Evolutionary conservation across 306 rosid species (phyloP), one percentile per base, ranked within the genome.

Genomic region (Luffa aegyptiaca): DNA sequence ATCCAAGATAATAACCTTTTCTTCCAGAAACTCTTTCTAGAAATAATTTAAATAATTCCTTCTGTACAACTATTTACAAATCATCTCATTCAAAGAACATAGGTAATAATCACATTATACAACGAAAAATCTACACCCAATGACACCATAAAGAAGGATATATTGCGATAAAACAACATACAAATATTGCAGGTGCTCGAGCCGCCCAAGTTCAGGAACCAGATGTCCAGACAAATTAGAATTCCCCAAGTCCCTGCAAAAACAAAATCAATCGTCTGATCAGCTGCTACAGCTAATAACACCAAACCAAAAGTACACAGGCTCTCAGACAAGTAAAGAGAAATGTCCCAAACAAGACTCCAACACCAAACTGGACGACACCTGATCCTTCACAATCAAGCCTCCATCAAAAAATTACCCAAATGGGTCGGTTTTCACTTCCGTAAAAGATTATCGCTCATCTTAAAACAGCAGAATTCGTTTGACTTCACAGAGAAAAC

Each of bases 191-290:
- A 94, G 88, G 84, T 88, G 89, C 87, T 94, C 93, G 5, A 94
- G 93, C 85, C 85, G 90, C 84, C 95, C 97, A 6, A 94, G 88
- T 80, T 92, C 97, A 75, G 93, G 90, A 71, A 94, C 97, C 86
- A 94, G 84, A 87, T 92, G 95, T 82, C 98, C 98, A 82, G 93
- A 91, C 59, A 94, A 88, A 81, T 94, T 94, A 49, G 97, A 92
- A 86, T 92, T 94, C 36, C 98, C 98, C 65, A 94, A 92, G 78
- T 94, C 98, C 87, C 97, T 94, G 91, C 68, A 78, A 46, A 46
- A 51, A 31, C 21, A 74, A 49, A 73, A 74, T 9, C 61, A 51
- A 17, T 14, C 6, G 6, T 12, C 21, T 16, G 20, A 74, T 74
- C 73, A 65, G n/a, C 73, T 0, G 73, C 48, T 5, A 64, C 6